Conservation (phyloP, 441 rosid species). For the Brassica hybrid region DNA sequence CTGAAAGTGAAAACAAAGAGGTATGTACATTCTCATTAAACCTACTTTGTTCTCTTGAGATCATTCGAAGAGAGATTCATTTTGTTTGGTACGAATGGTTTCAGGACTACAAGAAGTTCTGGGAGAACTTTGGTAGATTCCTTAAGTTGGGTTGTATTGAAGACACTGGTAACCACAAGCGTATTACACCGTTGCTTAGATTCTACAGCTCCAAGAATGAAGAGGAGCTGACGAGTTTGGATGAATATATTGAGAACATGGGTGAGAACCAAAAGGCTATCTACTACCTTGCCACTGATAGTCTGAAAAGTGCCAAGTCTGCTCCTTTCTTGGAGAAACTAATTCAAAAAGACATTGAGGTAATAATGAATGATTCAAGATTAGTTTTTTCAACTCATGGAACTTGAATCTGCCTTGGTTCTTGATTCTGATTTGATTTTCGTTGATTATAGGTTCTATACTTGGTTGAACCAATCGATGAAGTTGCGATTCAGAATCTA, state of each 20-base stretch:
- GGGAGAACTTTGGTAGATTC: slow-evolving; percentile 97
- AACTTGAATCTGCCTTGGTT: not conserved
- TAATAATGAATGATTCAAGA: slow-evolving; percentile 17
- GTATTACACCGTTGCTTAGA: slow-evolving; percentile 80
- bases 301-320: slow-evolving; percentile 86
- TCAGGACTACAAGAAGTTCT: slow-evolving; percentile 48
- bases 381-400: not conserved
- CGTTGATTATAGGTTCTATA: slow-evolving; percentile 67
- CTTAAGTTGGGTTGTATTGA: slow-evolving; percentile 93
- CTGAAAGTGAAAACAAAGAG: slow-evolving; percentile 92
- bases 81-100: too few relatives aligned
- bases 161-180: slow-evolving; percentile 96
- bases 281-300: slow-evolving; percentile 89
- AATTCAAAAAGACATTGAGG: slow-evolving; percentile 86
- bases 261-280: slow-evolving; percentile 92
- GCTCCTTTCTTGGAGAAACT: slow-evolving; percentile 98
- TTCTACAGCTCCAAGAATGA: slow-evolving; percentile 85
- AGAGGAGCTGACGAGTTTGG: slow-evolving; percentile 82
- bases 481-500: slow-evolving; percentile 92
- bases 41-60: too few relatives aligned
- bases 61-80: too few relatives aligned
- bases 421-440: too few relatives aligned
- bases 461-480: slow-evolving; percentile 94
- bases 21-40: slow-evolving; percentile 34
- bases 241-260: slow-evolving; percentile 93